A percentile compares a stretch with the other conserved stretches of the same genome.
Conservation (phyloP, 495 filamentous ascomycete genomes). For the Penicillium arizonense region DNA sequence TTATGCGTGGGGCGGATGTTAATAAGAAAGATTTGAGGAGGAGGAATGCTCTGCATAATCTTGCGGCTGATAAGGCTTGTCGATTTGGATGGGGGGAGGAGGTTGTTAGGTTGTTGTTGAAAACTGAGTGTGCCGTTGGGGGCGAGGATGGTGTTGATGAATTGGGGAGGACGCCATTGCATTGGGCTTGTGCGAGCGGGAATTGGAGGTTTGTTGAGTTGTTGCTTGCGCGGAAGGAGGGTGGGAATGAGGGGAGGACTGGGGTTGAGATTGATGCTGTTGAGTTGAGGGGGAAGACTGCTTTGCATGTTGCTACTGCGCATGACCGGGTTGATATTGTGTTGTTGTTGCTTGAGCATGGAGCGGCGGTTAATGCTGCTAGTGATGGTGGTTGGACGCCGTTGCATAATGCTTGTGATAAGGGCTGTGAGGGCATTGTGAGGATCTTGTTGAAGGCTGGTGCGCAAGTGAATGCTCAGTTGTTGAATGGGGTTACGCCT, state of each 20-base stretch:
- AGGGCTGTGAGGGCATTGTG: slow-evolving; percentile 50
- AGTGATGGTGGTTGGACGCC: slow-evolving; percentile 65
- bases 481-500: slow-evolving; percentile 60
- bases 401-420: slow-evolving; percentile 62
- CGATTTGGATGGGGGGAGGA: slow-evolving; percentile 49
- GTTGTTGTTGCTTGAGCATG: slow-evolving; percentile 49
- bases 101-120: slow-evolving; percentile 45
- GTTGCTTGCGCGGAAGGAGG: slow-evolving; percentile 49
- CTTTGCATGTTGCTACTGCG: slow-evolving; percentile 58
- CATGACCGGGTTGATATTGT: slow-evolving; percentile 55
- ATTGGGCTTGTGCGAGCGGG: slow-evolving; percentile 64
- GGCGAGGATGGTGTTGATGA: slow-evolving; percentile 26
- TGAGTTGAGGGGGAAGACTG: slow-evolving; percentile 58
- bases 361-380: slow-evolving; percentile 52
- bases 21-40: slow-evolving; percentile 40
- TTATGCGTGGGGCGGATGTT: slow-evolving; percentile 48
- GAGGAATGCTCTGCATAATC: slow-evolving; percentile 52
- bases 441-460: slow-evolving; percentile 46
- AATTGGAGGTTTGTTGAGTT: slow-evolving; percentile 54
- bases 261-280: slow-evolving; percentile 48
- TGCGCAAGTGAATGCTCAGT: slow-evolving; percentile 54
- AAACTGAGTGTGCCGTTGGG: slow-evolving; percentile 43
- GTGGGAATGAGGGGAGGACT: slow-evolving; percentile 51
- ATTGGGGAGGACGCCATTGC: slow-evolving; percentile 56
- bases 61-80: slow-evolving; percentile 53